These are phyloP conservation scores for Elaeis oleifera DNA, from an alignment of 202 grass and related monocot genomes.

Conservation along the genomic window DNA sequence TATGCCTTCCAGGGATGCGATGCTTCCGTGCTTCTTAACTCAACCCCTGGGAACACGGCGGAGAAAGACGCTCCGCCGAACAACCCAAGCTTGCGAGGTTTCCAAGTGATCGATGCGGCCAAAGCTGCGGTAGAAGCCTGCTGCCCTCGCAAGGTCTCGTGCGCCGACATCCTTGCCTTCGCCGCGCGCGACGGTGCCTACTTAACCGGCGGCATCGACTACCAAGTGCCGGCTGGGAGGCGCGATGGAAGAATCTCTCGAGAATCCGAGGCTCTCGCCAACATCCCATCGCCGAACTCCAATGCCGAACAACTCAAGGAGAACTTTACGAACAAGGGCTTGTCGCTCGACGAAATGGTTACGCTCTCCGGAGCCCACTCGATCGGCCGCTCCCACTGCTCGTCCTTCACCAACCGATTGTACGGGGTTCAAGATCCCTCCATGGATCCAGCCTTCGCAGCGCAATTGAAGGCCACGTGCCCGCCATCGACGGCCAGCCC, in stretches of 20 bases:
- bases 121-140: constrained; percentile 16
- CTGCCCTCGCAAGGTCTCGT: too few relatives aligned
- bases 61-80: constrained; percentile 7
- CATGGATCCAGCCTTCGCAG: constrained; percentile 24
- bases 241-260: constrained; percentile 24
- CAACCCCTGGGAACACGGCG: background rate
- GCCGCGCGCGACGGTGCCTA: background rate
- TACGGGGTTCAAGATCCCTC: constrained; percentile 21
- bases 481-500: constrained; percentile 7
- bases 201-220: constrained; percentile 18
- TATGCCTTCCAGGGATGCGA: constrained; percentile 23
- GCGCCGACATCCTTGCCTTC: too few relatives aligned
- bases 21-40: constrained; percentile 26
- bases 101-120: constrained; percentile 19
- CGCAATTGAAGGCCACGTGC: constrained; percentile 1
- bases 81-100: constrained; percentile 19
- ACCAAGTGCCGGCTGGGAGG: constrained; percentile 29
- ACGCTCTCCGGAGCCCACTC: constrained; percentile 52
- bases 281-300: constrained; percentile 8
- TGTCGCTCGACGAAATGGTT: constrained; percentile 24
- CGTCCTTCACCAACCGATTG: constrained; percentile 22
- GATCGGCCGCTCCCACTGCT: constrained; percentile 30
- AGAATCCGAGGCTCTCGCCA: background rate
- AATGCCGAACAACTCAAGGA: constrained; percentile 2
- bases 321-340: constrained; percentile 17